phyloP scores from a whole-genome alignment of 2,329 filamentous ascomycete species.

The Fusarium nelsonii region DNA sequence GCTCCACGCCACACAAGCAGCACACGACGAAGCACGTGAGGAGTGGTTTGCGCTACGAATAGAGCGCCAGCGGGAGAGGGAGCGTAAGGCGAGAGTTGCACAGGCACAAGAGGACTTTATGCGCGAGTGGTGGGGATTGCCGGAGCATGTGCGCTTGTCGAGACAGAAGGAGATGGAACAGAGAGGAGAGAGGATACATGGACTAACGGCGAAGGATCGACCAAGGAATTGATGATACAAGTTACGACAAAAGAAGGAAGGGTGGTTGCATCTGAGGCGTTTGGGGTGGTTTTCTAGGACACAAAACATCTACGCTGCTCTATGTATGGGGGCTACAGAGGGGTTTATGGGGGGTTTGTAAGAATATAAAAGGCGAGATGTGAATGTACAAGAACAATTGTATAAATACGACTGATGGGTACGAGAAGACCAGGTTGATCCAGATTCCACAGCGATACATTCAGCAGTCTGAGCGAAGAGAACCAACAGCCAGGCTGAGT shows the following conservation, averaged over 20 bases:
- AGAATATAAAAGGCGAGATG: constrained; percentile 32
- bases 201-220: constrained; percentile 57
- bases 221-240: constrained; percentile 32
- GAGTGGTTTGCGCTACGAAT: constrained; percentile 90
- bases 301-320: constrained; percentile 42
- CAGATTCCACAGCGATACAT: neutral
- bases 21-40: constrained; percentile 88
- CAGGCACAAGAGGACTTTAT: constrained; percentile 74
- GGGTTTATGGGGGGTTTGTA: constrained; percentile 20
- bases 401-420: neutral
- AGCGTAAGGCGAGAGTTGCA: constrained; percentile 71
- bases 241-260: neutral
- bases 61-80: constrained; percentile 75
- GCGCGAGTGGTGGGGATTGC: constrained; percentile 76
- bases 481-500: neutral
- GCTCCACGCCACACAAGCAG: constrained; percentile 82
- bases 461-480: neutral
- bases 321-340: constrained; percentile 8
- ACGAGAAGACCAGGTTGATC: neutral
- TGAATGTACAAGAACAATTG: constrained; percentile 7
- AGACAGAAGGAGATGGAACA: constrained; percentile 61
- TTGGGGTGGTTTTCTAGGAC: constrained; percentile 22
- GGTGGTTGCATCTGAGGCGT: constrained; percentile 44
- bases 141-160: constrained; percentile 66
- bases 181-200: constrained; percentile 67